Evolutionary conservation across 305 asterid species (phyloP).

Genomic region (Fraxinus angustifolia): DNA sequence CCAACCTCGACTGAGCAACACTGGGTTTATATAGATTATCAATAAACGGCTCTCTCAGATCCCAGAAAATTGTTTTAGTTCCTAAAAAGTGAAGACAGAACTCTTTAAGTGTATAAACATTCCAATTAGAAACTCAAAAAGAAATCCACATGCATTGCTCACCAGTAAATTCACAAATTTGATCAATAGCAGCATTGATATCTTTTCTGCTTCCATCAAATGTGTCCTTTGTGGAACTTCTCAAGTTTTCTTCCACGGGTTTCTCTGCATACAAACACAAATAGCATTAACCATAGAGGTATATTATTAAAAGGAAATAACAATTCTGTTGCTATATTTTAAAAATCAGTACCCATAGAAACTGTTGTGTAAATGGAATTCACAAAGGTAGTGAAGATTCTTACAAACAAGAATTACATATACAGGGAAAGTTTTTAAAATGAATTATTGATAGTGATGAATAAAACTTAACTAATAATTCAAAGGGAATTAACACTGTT

Average conservation of each 20-base stretch:
- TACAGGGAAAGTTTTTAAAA: neutral
- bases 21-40: conserved; percentile 84
- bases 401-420: neutral
- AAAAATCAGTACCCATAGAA: neutral
- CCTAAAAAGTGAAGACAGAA: conserved; percentile 41
- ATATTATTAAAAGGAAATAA: neutral
- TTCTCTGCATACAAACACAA: conserved; percentile 43
- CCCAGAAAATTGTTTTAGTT: conserved; percentile 89
- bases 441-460: neutral
- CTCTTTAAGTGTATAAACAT: conserved; percentile 17
- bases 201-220: conserved; percentile 96
- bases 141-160: conserved; percentile 16
- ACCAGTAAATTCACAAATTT: conserved; percentile 89
- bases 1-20: conserved; percentile 78
- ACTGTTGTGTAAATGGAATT: neutral
- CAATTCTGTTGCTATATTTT: neutral
- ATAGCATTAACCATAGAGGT: conserved; percentile 9
- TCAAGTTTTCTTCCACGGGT: conserved; percentile 38
- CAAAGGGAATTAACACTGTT: neutral
- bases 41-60: conserved; percentile 81
- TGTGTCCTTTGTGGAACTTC: conserved; percentile 58
- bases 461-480: neutral
- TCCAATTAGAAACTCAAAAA: conserved; percentile 21
- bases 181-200: conserved; percentile 81
- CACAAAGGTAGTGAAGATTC: neutral